Evolutionary conservation across 2,329 filamentous ascomycete genomes (phyloP), one percentile per base, ranked within the genome.

Genomic region (Ophiostoma pallidulum): DNA sequence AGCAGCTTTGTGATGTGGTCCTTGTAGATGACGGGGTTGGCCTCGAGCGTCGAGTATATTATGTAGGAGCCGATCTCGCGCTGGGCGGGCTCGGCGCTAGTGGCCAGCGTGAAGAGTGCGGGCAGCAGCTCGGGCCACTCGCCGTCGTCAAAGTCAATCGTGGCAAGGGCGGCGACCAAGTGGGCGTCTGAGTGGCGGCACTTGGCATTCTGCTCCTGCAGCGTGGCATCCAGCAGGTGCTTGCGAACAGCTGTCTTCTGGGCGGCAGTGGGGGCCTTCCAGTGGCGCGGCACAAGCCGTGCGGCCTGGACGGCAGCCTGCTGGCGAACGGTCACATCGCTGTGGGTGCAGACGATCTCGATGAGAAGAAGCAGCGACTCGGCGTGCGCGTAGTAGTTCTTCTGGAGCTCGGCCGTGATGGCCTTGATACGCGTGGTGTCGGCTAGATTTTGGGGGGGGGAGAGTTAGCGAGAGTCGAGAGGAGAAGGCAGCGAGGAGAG

Each of bases 21-120:
- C 58, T 80, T 79, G 66, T 96, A 94, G 57, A 82, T 77, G 56
- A 89, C 82, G 18, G 88, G 88, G 56, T 94, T 83, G 47, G 84
- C 84, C 70, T 98, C 92, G 10, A 97, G 74, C 40, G 96, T 81
- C 53, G 88, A 91, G 70, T 83, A 96, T 56, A 97, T 82, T 58
- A 97, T 89, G 70, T 92, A 97, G 54, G 91, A 84, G 55, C 86
- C 89, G 35, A 96, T 86, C 63, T 94, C 89, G 56, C 92, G 84
- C 64, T 94, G 86, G 52, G 80, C 74, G 44, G 86, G 82, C 52
- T 82, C 82, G 51, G 76, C 70, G 62, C 81, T 90, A 57, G 78
- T 85, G 57, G 86, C 83, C 53, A 92, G 86, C 62, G 85, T 84
- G 52, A 88, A 77, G 45, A 97, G 77, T 57, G 85, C 77, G 55